Evolutionary conservation across 805 yeast species (phyloP).

Genomic region (Brettanomyces sp.): DNA sequence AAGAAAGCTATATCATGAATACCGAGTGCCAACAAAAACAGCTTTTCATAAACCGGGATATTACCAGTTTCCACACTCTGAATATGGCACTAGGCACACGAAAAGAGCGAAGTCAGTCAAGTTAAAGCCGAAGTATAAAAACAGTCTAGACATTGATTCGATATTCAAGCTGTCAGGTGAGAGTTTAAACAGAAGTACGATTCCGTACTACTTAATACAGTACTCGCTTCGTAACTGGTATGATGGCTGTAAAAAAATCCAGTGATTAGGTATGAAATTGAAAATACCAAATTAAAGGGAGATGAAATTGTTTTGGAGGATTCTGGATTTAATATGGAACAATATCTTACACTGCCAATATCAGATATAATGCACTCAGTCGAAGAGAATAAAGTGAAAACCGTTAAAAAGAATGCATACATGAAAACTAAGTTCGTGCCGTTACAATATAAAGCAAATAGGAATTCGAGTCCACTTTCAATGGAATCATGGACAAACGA

Average conservation of each 20-base stretch:
- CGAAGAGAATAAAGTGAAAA: neutral
- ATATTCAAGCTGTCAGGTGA: neutral
- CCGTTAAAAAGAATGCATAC: neutral
- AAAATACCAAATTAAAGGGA: slow-evolving; percentile 6
- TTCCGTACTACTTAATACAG: slow-evolving; percentile 11
- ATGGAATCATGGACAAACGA: neutral
- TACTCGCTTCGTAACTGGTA: slow-evolving; percentile 8
- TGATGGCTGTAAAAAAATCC: slow-evolving; percentile 14
- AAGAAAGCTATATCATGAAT: neutral
- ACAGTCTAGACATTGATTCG: neutral
- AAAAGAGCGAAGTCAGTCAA: neutral
- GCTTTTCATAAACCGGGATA: neutral
- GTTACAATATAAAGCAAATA: neutral
- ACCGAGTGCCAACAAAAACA: neutral
- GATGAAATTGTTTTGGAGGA: slow-evolving; percentile 9
- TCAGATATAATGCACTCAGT: neutral
- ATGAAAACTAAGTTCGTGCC: too few species aligned
- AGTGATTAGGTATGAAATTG: slow-evolving; percentile 11
- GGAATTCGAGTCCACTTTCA: neutral
- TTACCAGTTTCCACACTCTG: neutral
- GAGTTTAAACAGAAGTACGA: neutral
- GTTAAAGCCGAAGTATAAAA: neutral
- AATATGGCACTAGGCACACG: neutral
- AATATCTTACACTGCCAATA: slow-evolving; percentile 5
- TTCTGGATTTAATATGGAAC: slow-evolving; percentile 8